Base-by-base conservation (phyloP, 2,329 filamentous ascomycete genomes). In the Fusarium anguioides region DNA sequence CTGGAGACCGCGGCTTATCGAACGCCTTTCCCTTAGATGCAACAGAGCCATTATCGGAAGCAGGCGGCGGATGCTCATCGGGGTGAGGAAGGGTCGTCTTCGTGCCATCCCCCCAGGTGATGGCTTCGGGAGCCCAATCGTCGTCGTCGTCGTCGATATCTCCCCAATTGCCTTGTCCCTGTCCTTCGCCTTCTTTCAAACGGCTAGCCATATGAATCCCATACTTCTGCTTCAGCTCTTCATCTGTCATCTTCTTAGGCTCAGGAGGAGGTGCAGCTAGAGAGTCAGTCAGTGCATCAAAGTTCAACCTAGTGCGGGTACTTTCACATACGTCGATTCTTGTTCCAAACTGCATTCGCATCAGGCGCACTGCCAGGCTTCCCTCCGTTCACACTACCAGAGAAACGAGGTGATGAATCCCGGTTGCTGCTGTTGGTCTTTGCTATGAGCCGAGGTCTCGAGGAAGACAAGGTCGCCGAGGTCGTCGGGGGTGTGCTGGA, bases 101-200 rank as follows among this genome's bases (percentile, higher is more conserved):
- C 46, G 92, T 96, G 52, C 92, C 92, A 77, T 96, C 93, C 74
- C 91, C 92, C 93, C 93, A 96, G 60, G 92, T 92, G 68, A 96
- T 93, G 50, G 91, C 88, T 67, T 96, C 92, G 3, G 92, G 92
- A 15, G 89, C 91, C 91, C 92, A 95, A 73, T 95, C 92, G 35
- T 96, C 93, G 72, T 94, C 91, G 67, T 96, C 92, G 58, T 96
- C 93, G 63, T 96, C 93, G 61, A 95, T 94, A 74, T 96, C 93
- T 23, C 92, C 93, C 93, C 93, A 96, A 76, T 94, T 95, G 29
- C 90, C 88, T 72, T 94, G 91, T 60, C 91, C 91, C 58, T 87
- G 87, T 51, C 83, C 78, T 75, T 94, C 91, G 68, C 95, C 91
- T 47, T 91, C 86, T 67, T 93, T 90, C 56, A 96, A 81, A 70